Evolutionary conservation across 208 protist genomes (phyloP).

Genomic region (Leishmania lainsoni): DNA sequence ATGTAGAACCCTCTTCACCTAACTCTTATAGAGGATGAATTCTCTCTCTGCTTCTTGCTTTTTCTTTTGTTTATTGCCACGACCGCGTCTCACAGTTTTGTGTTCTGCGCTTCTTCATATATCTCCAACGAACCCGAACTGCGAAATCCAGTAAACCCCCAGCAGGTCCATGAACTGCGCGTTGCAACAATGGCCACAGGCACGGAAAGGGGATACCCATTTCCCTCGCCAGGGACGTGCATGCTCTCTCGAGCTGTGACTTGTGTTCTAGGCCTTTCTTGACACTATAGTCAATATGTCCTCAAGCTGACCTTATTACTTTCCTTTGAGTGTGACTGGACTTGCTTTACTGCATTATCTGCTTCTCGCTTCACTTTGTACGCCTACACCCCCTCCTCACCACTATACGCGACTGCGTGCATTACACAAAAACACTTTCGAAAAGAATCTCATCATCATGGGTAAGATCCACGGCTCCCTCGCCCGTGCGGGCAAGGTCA

Average conservation of each 20-base stretch:
- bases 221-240: not conserved
- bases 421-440: not conserved
- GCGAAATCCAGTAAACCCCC: not conserved
- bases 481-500: conserved; percentile 98
- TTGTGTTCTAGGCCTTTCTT: not conserved
- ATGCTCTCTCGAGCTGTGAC: not conserved
- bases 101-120: not conserved
- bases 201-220: not conserved
- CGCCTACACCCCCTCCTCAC: not conserved
- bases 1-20: not conserved
- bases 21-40: conserved; percentile 13
- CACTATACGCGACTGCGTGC: not conserved
- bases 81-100: not conserved
- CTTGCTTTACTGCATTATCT: not conserved
- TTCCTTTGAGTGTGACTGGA: not conserved
- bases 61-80: conserved; percentile 1
- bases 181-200: too few relatives aligned
- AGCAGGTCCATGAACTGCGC: not conserved
- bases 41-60: conserved; percentile 21
- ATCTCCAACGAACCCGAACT: not conserved
- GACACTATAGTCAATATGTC: not conserved
- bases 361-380: not conserved
- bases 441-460: conserved; percentile 48
- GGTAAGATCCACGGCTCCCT: conserved; percentile 99
- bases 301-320: not conserved